phyloP scores from a whole-genome alignment of 306 rosid species.

The Ammopiptanthus mongolicus region DNA sequence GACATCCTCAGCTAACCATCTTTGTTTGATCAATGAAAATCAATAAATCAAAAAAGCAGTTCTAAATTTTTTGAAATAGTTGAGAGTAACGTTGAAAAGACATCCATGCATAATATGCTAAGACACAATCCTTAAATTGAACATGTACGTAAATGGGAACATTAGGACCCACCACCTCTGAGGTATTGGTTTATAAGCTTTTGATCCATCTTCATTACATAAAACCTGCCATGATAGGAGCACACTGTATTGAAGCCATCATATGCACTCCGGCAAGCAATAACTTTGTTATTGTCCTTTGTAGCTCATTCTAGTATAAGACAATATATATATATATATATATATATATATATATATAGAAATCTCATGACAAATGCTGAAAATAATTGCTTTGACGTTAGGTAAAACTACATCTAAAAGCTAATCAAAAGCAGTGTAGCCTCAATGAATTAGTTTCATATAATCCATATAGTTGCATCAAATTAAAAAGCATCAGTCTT shows the following conservation, averaged over 20 bases:
- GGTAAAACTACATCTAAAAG: too few relatives aligned
- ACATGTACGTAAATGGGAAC: conserved; percentile 26
- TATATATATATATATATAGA: too few relatives aligned
- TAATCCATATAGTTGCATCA: too few relatives aligned
- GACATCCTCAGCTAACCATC: not conserved
- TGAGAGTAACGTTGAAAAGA: not conserved
- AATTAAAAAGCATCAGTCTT: too few relatives aligned
- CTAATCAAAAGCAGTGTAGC: too few relatives aligned
- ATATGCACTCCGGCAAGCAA: conserved; percentile 50
- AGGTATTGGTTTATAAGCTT: conserved; percentile 19
- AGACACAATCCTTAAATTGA: conserved; percentile 3
- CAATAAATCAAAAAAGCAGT: not conserved
- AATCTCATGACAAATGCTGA: too few relatives aligned
- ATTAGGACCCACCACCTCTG: conserved; percentile 36
- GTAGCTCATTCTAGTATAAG: conserved; percentile 26
- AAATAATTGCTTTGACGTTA: too few relatives aligned
- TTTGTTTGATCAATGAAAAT: not conserved
- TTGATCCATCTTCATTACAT: conserved; percentile 35
- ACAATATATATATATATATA: too few relatives aligned
- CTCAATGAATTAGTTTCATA: too few relatives aligned
- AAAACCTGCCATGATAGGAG: conserved; percentile 34
- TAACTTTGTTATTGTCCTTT: conserved; percentile 30
- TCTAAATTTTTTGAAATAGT: not conserved
- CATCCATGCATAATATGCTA: conserved; percentile 21
- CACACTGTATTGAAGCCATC: conserved; percentile 42